Percentiles rank a stretch among this genome's conserved stretches.
phyloP scores from a whole-genome alignment of 352 stramenopile genomes.

The Pythium oligandrum region DNA sequence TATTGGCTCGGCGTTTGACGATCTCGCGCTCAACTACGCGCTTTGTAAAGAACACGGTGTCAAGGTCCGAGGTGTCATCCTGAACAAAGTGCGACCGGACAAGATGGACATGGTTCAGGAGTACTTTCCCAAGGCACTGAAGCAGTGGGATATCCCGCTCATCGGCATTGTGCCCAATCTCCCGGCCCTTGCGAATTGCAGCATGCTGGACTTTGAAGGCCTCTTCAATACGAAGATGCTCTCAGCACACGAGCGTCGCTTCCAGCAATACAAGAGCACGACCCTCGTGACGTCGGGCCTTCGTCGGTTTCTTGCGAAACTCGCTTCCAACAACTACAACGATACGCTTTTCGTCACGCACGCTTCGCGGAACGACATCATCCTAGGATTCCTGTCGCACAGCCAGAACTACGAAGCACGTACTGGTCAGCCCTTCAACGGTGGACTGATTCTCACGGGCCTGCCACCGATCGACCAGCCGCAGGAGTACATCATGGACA shows the following conservation, averaged over 20 bases:
- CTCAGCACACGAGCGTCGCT: slow-evolving; percentile 41
- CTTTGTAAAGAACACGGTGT: slow-evolving; percentile 93
- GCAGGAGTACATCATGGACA: slow-evolving; percentile 74
- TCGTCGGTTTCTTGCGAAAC: slow-evolving; percentile 74
- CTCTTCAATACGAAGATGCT: slow-evolving; percentile 78
- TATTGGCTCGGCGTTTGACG: slow-evolving; percentile 91
- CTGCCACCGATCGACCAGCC: slow-evolving; percentile 68
- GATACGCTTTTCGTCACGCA: slow-evolving; percentile 88
- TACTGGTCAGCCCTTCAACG: slow-evolving; percentile 64
- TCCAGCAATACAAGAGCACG: slow-evolving; percentile 73
- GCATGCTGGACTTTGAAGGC: slow-evolving; percentile 88
- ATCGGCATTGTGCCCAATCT: slow-evolving; percentile 85
- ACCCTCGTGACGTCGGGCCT: slow-evolving; percentile 86
- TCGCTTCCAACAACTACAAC: slow-evolving; percentile 67
- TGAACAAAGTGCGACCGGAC: slow-evolving; percentile 93
- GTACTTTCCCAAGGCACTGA: slow-evolving; percentile 86
- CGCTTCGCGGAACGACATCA: slow-evolving; percentile 88
- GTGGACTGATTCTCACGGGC: slow-evolving; percentile 87
- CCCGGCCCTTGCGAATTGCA: slow-evolving; percentile 64
- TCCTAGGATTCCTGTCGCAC: slow-evolving; percentile 83
- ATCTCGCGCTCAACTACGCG: slow-evolving; percentile 91
- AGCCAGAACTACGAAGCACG: slow-evolving; percentile 67
- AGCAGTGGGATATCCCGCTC: slow-evolving; percentile 71
- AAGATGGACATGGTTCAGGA: slow-evolving; percentile 83
- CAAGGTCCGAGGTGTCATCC: slow-evolving; percentile 90